Evolutionary conservation across 495 filamentous ascomycete species (phyloP).

Genomic region (Penicillium coffeae): DNA sequence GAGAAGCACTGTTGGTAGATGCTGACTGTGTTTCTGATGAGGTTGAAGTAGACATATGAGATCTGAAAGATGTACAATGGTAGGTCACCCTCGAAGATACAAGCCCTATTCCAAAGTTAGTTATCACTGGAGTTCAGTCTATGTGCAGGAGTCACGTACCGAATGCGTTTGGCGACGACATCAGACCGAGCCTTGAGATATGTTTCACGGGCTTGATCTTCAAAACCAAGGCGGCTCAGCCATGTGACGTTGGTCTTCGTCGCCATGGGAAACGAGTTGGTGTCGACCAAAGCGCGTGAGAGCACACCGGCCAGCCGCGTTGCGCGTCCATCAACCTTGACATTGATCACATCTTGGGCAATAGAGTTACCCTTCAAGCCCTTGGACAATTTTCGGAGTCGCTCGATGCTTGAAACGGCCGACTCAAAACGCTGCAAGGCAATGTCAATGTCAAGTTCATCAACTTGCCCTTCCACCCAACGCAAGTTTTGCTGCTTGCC

Average conservation of each 20-base stretch:
- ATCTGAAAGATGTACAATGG: constrained; percentile 90
- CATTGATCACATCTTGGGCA: constrained; percentile 82
- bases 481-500: constrained; percentile 93
- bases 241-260: constrained; percentile 74
- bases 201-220: constrained; percentile 80
- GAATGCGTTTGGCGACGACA: constrained; percentile 72
- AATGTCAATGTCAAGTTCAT: constrained; percentile 94
- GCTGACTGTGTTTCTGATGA: constrained; percentile 85
- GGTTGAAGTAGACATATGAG: constrained; percentile 93
- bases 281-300: constrained; percentile 67
- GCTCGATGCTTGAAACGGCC: constrained; percentile 77
- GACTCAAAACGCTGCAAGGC: constrained; percentile 86
- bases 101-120: constrained; percentile 59
- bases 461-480: constrained; percentile 92
- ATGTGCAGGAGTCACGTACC: constrained; percentile 49
- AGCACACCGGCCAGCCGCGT: constrained; percentile 70
- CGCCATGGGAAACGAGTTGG: constrained; percentile 64
- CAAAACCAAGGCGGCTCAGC: constrained; percentile 81
- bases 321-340: constrained; percentile 85
- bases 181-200: constrained; percentile 76
- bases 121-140: constrained; percentile 1
- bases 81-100: constrained; percentile 89
- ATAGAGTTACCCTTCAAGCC: constrained; percentile 77
- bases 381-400: constrained; percentile 70
- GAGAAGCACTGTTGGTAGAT: constrained; percentile 91